Evolutionary conservation across 1,139 yeast genomes (phyloP), one percentile per base, ranked within the genome.

Genomic region (Saccharomyces pastorianus): DNA sequence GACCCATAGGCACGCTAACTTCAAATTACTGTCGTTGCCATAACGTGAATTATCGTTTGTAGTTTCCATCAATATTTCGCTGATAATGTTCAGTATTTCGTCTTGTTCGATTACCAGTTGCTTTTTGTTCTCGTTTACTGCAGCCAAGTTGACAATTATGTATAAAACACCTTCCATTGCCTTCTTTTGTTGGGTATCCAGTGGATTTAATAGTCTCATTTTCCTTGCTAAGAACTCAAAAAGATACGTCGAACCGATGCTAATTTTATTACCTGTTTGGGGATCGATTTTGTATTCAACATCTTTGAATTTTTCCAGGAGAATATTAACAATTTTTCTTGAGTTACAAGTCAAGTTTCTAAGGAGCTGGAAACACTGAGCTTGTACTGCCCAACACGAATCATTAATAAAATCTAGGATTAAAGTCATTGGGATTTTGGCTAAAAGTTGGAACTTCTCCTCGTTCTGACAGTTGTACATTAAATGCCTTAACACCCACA

Each of bases 321-420:
- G 61, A 41, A 69, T 63, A 50, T 73, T 73, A 2, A 80, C 75
- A 56, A 83, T 81, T 48, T 75, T 73, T 23, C 80, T 73, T 2
- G 87, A 79, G n/a, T 84, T 81, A 42, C 90, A 83, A 0, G 91
- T 80, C 51, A 86, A 71, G 65, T 90, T 90, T 56, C 96, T 73
- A 51, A 90, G 66, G 13, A 88, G 79, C 59, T 84, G 88, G 65
- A 89, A 81, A 14, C 84, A 78, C 62, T 82, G 84, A 51, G 83
- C 85, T 55, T 85, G 84, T 27, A 88, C 77, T 51, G 80, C 77
- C 56, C 80, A 64, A 51, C 76, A 76, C 5, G 74, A 66, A 59
- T 78, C 78, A 56, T 78, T 71, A 54, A 84, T 76, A 48, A 77
- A 71, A 49, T 77, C 77, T 54, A 86, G 73, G 1, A 87, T 71